Conservation (phyloP, 2,329 filamentous ascomycete species). For the Alternaria sp. region DNA sequence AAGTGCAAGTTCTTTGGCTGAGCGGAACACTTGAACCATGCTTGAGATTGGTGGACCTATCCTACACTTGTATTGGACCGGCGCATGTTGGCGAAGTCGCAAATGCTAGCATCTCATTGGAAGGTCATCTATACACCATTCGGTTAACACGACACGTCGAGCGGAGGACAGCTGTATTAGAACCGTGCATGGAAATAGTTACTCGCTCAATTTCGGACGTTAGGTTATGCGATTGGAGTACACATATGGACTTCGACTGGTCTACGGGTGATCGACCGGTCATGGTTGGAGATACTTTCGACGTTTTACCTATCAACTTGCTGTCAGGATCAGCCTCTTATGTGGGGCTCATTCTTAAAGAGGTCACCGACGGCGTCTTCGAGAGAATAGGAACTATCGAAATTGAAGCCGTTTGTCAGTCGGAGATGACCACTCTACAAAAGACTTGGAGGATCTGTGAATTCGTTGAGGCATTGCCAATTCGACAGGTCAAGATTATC, state of each 20-base stretch:
- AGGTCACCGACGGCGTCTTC: neutral
- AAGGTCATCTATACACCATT: neutral
- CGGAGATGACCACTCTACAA: no score
- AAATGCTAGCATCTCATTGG: neutral
- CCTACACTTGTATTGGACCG: neutral
- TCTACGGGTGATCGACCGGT: fast-evolving
- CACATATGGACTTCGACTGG: neutral
- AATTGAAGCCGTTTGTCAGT: no score
- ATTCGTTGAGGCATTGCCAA: no score
- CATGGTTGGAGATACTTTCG: neutral
- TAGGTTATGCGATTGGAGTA: fast-evolving
- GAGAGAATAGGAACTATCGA: neutral
- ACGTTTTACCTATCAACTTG: neutral
- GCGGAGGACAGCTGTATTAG: no score
- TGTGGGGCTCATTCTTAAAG: neutral
- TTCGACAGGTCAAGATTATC: no score
- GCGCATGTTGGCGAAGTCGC: neutral
- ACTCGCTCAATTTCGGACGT: neutral
- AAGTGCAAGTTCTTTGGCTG: fast-evolving
- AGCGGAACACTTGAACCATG: neutral
- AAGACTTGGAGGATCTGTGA: fast-evolving
- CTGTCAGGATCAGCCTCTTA: neutral
- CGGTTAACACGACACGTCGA: no score
- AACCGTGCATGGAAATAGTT: neutral
- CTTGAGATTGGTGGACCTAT: neutral